Percentiles rank a stretch among this genome's conserved stretches.
These are phyloP conservation scores for Leucocoprinus birnbaumii DNA, from an alignment of 768 basidiomycete genomes.

Conservation along the genomic window DNA sequence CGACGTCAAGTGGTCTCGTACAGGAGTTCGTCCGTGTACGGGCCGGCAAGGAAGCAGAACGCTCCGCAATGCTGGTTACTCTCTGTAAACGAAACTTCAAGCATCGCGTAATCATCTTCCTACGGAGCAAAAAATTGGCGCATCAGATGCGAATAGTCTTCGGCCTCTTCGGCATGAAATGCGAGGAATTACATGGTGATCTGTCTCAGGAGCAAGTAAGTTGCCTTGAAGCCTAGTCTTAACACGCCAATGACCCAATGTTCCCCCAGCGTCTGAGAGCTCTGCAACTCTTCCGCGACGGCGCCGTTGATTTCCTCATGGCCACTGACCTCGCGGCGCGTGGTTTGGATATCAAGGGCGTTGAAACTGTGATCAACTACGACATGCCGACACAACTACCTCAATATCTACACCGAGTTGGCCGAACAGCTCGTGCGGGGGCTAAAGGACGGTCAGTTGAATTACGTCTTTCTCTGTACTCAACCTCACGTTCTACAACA, in stretches of 20 bases:
- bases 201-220: constrained; percentile 92
- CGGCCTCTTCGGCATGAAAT: constrained; percentile 81
- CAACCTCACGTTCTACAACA: constrained; percentile 25
- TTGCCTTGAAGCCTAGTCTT: not conserved
- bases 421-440: constrained; percentile 95
- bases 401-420: constrained; percentile 96
- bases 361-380: constrained; percentile 97
- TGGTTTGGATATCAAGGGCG: constrained; percentile 95
- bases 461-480: not conserved
- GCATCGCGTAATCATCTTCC: constrained; percentile 84
- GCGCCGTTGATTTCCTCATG: constrained; percentile 87
- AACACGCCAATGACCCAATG: constrained; percentile 3
- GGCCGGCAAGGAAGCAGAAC: constrained; percentile 72
- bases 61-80: constrained; percentile 72
- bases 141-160: constrained; percentile 97
- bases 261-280: constrained; percentile 73
- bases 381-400: constrained; percentile 95
- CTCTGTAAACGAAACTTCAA: constrained; percentile 90
- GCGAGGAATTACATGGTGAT: constrained; percentile 93
- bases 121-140: constrained; percentile 94
- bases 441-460: constrained; percentile 77
- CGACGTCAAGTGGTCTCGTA: constrained; percentile 78
- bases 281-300: constrained; percentile 84
- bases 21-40: constrained; percentile 96
- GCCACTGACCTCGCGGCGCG: constrained; percentile 96